Conservation (phyloP, 2,329 filamentous ascomycete species). For the Fusarium nygamai region DNA sequence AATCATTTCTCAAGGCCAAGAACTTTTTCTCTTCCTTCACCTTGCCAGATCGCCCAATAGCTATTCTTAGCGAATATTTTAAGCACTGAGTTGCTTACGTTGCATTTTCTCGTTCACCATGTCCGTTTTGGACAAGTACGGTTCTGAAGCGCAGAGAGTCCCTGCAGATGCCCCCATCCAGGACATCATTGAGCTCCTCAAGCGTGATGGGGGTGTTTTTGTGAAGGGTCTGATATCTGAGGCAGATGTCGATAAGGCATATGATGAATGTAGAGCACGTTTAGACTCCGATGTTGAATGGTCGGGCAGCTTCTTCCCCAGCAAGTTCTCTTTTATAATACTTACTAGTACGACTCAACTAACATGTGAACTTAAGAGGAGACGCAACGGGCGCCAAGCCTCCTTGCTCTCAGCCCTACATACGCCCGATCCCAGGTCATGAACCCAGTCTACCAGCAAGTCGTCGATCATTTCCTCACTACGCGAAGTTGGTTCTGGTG, state of each 20-base stretch:
- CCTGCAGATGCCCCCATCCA: neutral
- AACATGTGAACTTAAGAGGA: neutral
- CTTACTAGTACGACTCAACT: neutral
- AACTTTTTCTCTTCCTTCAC: neutral
- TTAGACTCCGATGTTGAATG: neutral
- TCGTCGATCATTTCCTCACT: constrained; percentile 29
- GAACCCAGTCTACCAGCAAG: constrained; percentile 22
- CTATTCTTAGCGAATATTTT: neutral
- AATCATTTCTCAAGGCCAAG: neutral
- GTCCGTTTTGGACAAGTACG: neutral
- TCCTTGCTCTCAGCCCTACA: constrained; percentile 23
- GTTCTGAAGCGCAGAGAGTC: neutral
- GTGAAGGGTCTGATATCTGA: neutral
- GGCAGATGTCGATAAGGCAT: neutral
- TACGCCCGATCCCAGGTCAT: constrained; percentile 25
- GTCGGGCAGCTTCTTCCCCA: constrained; percentile 6
- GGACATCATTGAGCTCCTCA: constrained; percentile 3
- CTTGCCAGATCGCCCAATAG: neutral
- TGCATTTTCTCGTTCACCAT: neutral
- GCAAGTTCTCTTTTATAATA: neutral
- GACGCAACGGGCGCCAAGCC: constrained; percentile 18
- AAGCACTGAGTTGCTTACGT: neutral
- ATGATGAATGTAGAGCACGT: neutral
- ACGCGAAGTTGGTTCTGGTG: constrained; percentile 30
- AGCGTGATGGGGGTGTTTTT: constrained; percentile 7